These are phyloP conservation scores for Tricholomella constricta DNA, from an alignment of 768 basidiomycete species.

Conservation along the genomic window DNA sequence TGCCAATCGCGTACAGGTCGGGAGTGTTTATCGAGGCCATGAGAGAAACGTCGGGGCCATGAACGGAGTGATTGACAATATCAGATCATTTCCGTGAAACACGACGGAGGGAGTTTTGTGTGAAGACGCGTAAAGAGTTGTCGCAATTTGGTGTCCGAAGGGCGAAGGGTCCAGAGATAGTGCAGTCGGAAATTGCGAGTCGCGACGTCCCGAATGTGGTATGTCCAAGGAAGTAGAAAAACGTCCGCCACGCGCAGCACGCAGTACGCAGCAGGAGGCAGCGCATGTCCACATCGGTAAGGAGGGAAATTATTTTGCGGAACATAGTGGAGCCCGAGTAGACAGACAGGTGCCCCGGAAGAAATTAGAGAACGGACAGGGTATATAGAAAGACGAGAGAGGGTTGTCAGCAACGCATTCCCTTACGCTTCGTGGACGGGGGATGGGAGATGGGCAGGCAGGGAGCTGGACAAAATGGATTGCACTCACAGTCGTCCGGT, in stretches of 20 bases:
- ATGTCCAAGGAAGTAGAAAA: not conserved
- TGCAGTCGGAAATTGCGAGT: not conserved
- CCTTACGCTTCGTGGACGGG: not conserved
- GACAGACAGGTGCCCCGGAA: not conserved
- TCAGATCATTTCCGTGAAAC: not conserved
- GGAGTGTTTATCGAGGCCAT: not conserved
- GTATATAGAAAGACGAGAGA: constrained; percentile 9
- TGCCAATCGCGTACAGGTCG: too few species aligned
- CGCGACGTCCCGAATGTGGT: not conserved
- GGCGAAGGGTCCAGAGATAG: not conserved
- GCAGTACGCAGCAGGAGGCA: constrained; percentile 8
- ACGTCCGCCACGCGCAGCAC: constrained; percentile 4
- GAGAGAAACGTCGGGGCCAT: not conserved
- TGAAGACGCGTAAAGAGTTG: too few species aligned
- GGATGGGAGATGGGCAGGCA: not conserved
- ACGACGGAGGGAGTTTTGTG: not conserved
- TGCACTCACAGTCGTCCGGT: constrained; percentile 43
- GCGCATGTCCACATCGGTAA: not conserved
- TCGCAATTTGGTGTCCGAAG: not conserved
- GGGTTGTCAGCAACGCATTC: constrained; percentile 16
- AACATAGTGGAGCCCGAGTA: constrained; percentile 1
- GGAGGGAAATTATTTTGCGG: constrained; percentile 1
- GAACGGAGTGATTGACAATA: not conserved
- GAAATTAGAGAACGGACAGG: not conserved
- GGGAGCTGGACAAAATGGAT: constrained; percentile 3